A percentile compares a stretch with the other conserved stretches of the same genome.
phyloP scores from a whole-genome alignment of 176 grass and related monocot genomes.

The Avena insularis region DNA sequence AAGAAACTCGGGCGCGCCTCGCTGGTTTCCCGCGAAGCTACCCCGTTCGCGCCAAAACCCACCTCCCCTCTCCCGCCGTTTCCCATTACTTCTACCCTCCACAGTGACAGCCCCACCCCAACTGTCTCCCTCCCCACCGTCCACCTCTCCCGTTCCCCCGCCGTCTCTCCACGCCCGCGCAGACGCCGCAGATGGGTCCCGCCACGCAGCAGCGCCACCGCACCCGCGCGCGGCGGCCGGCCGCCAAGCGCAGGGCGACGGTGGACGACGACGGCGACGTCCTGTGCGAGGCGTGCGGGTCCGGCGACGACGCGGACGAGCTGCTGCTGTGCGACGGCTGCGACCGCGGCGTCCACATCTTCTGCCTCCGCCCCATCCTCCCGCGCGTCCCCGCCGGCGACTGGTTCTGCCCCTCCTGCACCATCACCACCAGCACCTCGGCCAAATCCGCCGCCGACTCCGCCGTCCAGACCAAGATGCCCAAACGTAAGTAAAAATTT shows the following conservation, averaged over 20 bases:
- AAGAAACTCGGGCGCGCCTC: not conserved
- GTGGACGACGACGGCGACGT: slow-evolving; percentile 31
- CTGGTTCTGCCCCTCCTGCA: slow-evolving; percentile 86
- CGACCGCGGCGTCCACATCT: slow-evolving; percentile 84
- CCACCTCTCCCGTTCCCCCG: too few relatives aligned
- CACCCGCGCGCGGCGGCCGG: slow-evolving; percentile 48
- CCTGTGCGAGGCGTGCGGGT: slow-evolving; percentile 72
- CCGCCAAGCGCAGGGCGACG: not conserved
- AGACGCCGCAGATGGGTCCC: slow-evolving; percentile 27
- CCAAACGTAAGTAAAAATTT: slow-evolving; percentile 49
- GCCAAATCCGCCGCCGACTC: slow-evolving; percentile 34
- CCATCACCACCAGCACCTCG: not conserved
- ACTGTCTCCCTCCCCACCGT: not conserved
- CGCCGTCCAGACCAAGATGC: slow-evolving; percentile 44
- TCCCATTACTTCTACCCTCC: slow-evolving; percentile 26
- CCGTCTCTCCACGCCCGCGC: too few relatives aligned
- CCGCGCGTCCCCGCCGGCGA: slow-evolving; percentile 71
- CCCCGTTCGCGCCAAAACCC: slow-evolving; percentile 48
- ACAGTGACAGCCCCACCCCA: not conserved
- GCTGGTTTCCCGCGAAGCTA: slow-evolving; percentile 42
- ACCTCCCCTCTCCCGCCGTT: slow-evolving; percentile 27
- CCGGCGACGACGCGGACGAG: slow-evolving; percentile 59
- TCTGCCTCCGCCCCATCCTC: slow-evolving; percentile 94
- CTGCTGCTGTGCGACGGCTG: slow-evolving; percentile 91
- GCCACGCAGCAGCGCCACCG: slow-evolving; percentile 47